Percentiles rank a stretch among this genome's conserved stretches.
Evolutionary conservation across 208 protist genomes (phyloP).

Genomic region (Vickermania spadyakhi): DNA sequence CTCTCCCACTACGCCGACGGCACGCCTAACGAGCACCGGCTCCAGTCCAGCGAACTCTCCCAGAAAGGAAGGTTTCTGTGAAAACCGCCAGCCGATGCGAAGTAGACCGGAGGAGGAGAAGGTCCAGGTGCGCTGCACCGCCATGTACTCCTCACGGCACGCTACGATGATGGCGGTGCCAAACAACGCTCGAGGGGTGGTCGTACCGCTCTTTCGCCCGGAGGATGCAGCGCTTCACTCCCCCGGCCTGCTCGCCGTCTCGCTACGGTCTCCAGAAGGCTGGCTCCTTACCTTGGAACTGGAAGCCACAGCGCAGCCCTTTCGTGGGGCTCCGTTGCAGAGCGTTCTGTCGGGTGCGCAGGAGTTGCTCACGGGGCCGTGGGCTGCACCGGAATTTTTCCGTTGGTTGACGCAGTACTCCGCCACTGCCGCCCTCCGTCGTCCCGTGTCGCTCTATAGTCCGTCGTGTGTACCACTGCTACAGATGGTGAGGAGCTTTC

Average conservation of each 20-base stretch:
- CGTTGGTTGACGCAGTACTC: slow-evolving; percentile 8
- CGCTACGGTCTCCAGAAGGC: slow-evolving; percentile 21
- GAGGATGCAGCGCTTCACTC: slow-evolving; percentile 3
- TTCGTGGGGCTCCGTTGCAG: slow-evolving; percentile 37
- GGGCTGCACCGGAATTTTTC: slow-evolving; percentile 19
- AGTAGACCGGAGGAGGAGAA: neutral
- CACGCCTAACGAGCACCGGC: neutral
- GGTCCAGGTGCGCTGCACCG: slow-evolving; percentile 2
- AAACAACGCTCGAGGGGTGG: neutral
- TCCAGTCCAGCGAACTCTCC: neutral
- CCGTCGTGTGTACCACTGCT: neutral
- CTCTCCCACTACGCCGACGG: neutral
- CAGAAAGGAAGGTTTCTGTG: neutral
- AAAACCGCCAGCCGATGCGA: too few relatives aligned
- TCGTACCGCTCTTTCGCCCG: neutral
- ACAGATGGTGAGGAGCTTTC: neutral
- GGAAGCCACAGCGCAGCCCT: slow-evolving; percentile 25
- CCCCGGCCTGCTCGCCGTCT: slow-evolving; percentile 14
- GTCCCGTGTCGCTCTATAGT: neutral
- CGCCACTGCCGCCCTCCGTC: slow-evolving; percentile 1
- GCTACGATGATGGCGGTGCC: neutral
- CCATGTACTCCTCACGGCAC: slow-evolving; percentile 6
- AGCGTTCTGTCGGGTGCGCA: slow-evolving; percentile 35
- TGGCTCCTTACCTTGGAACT: slow-evolving; percentile 46
- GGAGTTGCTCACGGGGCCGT: slow-evolving; percentile 18